Conservation (phyloP, 495 filamentous ascomycete species). For the Xylaria sp. region DNA sequence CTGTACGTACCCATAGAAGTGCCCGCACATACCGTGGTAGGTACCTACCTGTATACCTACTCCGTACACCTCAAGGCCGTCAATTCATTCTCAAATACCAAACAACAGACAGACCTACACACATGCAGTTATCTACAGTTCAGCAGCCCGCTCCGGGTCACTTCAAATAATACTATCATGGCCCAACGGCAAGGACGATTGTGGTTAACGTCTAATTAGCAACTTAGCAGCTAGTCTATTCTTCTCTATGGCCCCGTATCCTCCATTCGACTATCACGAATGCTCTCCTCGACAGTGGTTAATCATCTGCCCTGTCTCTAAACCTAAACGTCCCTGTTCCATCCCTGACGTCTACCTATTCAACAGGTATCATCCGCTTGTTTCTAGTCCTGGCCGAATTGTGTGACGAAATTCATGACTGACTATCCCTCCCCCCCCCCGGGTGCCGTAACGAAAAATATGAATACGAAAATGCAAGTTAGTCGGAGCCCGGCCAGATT, state of each 20-base stretch:
- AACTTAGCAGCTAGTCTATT: slow-evolving; percentile 19
- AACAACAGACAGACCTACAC: not conserved
- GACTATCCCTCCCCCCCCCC: slow-evolving; percentile 13
- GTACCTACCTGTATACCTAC: not conserved
- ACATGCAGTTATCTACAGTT: not conserved
- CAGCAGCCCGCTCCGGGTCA: not conserved
- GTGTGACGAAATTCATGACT: slow-evolving; percentile 15
- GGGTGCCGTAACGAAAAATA: not conserved
- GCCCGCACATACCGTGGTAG: not conserved
- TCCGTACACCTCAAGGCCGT: not conserved
- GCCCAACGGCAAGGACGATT: not conserved
- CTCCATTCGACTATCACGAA: not conserved
- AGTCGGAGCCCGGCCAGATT: slow-evolving; percentile 9
- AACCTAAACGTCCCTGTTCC: not conserved
- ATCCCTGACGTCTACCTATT: slow-evolving; percentile 16
- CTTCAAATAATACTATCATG: not conserved
- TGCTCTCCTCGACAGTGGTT: not conserved
- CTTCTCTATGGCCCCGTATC: not conserved
- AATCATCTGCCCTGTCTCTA: not conserved
- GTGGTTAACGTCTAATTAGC: slow-evolving; percentile 10
- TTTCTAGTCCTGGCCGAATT: slow-evolving; percentile 19
- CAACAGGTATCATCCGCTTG: slow-evolving; percentile 20
- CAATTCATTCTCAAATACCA: not conserved
- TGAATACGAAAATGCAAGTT: slow-evolving; percentile 8
- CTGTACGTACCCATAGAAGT: not conserved